Conservation (phyloP, 2,329 filamentous ascomycete species). For the Ophiostoma pallidulum region DNA sequence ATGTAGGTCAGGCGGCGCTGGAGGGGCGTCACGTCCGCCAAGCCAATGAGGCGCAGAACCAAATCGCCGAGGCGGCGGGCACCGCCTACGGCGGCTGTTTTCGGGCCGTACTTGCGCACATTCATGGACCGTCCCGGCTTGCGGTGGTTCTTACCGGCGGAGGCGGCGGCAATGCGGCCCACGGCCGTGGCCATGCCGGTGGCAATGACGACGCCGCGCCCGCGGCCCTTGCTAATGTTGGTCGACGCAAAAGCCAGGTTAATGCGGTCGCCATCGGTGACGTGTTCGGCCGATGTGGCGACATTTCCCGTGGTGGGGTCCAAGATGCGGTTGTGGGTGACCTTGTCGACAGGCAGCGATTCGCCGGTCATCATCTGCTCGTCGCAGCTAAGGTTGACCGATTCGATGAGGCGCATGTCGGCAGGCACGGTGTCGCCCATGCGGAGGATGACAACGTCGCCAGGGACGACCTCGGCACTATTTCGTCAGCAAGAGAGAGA, state of each 20-base stretch:
- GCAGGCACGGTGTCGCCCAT: slow-evolving; percentile 68
- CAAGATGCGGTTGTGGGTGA: slow-evolving; percentile 39
- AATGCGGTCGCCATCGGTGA: slow-evolving; percentile 60
- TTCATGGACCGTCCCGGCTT: slow-evolving; percentile 37
- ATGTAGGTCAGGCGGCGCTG: slow-evolving; percentile 81
- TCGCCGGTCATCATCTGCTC: slow-evolving; percentile 71
- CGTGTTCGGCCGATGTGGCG: slow-evolving; percentile 36
- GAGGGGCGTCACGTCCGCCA: slow-evolving; percentile 65
- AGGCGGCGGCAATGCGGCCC: slow-evolving; percentile 62
- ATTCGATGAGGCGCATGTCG: slow-evolving; percentile 59
- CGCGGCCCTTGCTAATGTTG: slow-evolving; percentile 62
- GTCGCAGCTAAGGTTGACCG: slow-evolving; percentile 72
- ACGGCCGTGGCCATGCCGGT: slow-evolving; percentile 70
- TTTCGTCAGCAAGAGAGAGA: no score
- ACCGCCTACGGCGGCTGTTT: slow-evolving; percentile 30
- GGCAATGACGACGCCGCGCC: slow-evolving; percentile 60
- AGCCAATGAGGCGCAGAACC: slow-evolving; percentile 42
- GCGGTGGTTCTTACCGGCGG: slow-evolving; percentile 40
- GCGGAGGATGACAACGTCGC: slow-evolving; percentile 58
- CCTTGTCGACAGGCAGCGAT: slow-evolving; percentile 62
- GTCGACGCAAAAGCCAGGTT: slow-evolving; percentile 71
- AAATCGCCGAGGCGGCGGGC: slow-evolving; percentile 32
- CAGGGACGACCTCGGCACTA: slow-evolving; percentile 57
- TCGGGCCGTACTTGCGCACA: slow-evolving; percentile 32
- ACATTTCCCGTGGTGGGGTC: slow-evolving; percentile 36